A percentile compares a stretch with the other conserved stretches of the same genome.
phyloP scores from a whole-genome alignment of 768 basidiomycete species.

The Lactifluus hygrophoroides region DNA sequence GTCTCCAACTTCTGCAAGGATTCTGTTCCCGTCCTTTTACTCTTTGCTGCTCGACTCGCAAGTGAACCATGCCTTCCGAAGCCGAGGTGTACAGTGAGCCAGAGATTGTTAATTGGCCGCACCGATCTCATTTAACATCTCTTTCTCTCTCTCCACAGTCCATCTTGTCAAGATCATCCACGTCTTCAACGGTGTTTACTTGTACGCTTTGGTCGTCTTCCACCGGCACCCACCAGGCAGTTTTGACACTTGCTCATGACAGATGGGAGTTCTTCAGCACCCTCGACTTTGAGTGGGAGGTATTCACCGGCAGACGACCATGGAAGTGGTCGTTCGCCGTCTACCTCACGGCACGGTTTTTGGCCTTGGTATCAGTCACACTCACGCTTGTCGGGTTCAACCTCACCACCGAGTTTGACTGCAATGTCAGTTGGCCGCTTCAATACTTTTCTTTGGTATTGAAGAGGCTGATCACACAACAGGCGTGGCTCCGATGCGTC shows the following conservation, averaged over 20 bases:
- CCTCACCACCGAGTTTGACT: slow-evolving; percentile 1
- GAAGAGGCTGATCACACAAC: not conserved
- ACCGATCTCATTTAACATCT: not conserved
- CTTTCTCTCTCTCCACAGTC: not conserved
- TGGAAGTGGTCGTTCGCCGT: slow-evolving; percentile 19
- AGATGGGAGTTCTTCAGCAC: slow-evolving; percentile 20
- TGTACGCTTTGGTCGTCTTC: slow-evolving; percentile 11
- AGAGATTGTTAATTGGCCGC: not conserved
- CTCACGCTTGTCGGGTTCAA: slow-evolving; percentile 16
- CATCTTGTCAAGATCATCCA: slow-evolving; percentile 14
- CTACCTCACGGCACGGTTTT: slow-evolving; percentile 7
- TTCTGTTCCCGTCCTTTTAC: not conserved
- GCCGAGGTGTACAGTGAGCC: slow-evolving; percentile 6
- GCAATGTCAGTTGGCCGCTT: slow-evolving; percentile 8
- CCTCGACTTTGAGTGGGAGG: slow-evolving; percentile 16
- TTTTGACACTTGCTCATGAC: not conserved
- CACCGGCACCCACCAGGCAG: not conserved
- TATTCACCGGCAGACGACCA: slow-evolving; percentile 17
- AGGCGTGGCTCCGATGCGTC: slow-evolving; percentile 12
- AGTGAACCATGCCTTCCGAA: slow-evolving; percentile 1
- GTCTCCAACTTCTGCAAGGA: not conserved
- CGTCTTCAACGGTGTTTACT: slow-evolving; percentile 11
- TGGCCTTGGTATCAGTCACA: slow-evolving; percentile 3
- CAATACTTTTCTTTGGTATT: not conserved
- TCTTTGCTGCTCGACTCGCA: not conserved